Conservation (phyloP, 139 green algal species). For the Haematococcus lacustris region DNA sequence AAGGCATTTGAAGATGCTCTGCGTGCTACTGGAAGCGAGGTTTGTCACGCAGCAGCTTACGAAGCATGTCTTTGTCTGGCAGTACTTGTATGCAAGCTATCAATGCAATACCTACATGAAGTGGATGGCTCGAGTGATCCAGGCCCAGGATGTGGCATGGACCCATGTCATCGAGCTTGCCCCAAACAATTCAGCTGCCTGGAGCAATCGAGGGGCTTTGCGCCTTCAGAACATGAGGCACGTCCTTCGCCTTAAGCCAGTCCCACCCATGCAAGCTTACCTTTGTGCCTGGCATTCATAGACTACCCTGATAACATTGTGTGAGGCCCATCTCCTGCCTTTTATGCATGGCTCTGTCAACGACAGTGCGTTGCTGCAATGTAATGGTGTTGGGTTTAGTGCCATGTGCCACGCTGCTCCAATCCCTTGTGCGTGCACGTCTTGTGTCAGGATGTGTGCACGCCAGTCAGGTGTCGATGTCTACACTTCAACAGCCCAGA, state of each 20-base stretch:
- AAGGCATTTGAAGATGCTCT: not conserved
- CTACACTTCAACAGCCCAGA: too few relatives aligned
- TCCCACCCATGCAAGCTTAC: not conserved
- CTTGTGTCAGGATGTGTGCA: too few relatives aligned
- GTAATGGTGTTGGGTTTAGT: too few relatives aligned
- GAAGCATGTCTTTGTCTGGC: too few relatives aligned
- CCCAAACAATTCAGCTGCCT: slow-evolving; percentile 39
- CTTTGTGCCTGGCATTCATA: not conserved
- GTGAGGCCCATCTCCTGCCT: too few relatives aligned
- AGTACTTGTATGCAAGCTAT: not conserved
- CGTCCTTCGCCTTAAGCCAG: not conserved
- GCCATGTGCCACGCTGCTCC: too few relatives aligned
- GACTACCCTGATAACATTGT: not conserved
- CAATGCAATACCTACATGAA: not conserved
- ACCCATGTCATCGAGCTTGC: slow-evolving; percentile 25
- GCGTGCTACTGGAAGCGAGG: not conserved
- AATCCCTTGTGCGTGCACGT: too few relatives aligned
- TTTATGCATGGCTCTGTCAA: too few relatives aligned
- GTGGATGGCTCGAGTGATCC: not conserved
- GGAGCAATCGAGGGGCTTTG: slow-evolving; percentile 42
- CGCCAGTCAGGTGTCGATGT: too few relatives aligned
- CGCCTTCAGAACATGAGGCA: slow-evolving; percentile 24
- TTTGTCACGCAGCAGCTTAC: too few relatives aligned
- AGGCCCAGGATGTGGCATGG: slow-evolving; percentile 33
- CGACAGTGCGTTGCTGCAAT: too few relatives aligned